Conservation (phyloP, 148 eudicot genomes). For the Selenicereus undatus region DNA sequence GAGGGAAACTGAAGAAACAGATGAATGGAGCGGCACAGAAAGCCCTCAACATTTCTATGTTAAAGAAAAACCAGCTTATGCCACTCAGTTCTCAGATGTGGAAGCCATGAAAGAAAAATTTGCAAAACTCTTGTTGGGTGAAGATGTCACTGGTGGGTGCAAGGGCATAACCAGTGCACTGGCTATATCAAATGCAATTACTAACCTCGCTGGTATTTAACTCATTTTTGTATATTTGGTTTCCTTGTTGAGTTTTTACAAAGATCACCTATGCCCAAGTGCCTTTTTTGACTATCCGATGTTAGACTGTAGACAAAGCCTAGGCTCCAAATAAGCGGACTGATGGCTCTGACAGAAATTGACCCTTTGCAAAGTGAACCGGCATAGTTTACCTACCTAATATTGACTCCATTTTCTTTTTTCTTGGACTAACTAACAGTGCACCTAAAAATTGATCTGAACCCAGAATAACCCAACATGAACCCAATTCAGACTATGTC, state of each 20-base stretch:
- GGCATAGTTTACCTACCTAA: neutral
- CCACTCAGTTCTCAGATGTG: conserved; percentile 45
- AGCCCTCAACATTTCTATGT: conserved; percentile 45
- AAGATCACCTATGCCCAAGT: neutral
- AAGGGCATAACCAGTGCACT: conserved; percentile 65
- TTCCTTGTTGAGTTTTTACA: neutral
- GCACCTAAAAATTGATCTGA: neutral
- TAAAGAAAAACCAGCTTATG: conserved; percentile 41
- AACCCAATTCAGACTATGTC: neutral
- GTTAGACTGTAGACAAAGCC: neutral
- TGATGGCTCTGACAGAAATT: neutral
- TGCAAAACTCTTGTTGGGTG: conserved; percentile 82
- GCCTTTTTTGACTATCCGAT: neutral
- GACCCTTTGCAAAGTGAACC: neutral
- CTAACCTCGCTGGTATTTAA: conserved; percentile 64
- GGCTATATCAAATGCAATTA: conserved; percentile 78
- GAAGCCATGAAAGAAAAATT: conserved; percentile 78
- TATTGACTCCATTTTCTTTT: neutral
- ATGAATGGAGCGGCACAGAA: conserved; percentile 44
- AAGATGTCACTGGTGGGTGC: conserved; percentile 81
- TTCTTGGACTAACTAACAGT: neutral
- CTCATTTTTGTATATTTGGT: neutral
- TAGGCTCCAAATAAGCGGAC: neutral
- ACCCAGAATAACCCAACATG: neutral
- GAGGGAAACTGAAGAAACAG: conserved; percentile 46